Base-by-base conservation (phyloP, 176 grass and related monocot species). In the Avena insularis region DNA sequence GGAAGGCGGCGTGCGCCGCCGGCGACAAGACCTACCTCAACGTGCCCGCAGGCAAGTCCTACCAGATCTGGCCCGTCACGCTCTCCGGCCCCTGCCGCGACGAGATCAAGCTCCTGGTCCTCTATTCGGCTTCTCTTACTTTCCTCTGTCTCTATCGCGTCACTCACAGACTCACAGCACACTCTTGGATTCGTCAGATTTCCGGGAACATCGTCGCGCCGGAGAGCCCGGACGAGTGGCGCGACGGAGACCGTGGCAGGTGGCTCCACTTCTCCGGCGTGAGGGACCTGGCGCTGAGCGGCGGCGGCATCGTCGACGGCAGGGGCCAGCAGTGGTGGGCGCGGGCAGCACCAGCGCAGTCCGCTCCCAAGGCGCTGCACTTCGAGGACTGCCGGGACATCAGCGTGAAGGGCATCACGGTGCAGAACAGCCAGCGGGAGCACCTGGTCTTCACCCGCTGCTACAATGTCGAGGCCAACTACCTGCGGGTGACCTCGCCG, bases 371-470 rank as follows among this genome's bases (percentile, higher is more conserved):
- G 88, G 86, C 90, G 54, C 63, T 98, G 57, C 87, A 90, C 59
- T 98, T 98, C 35, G 89, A 95, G 83, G 71, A 89, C 3, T 90
- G 90, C 82, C 46, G 89, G 8, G 85, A 81, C 47, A 33, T 98
- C 17, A 57, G 47, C 2, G 55, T 98, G 59, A 43, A 19, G 43
- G 88, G 91, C 58, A 68, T 98, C 80, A 90, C 73, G 5, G 15
- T 98, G 78, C 83, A 86, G 78, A 92, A 95, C 75, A 85, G 90
- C 55, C 96, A 88, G 77, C 79, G 83, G 47, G 65, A 80, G 78
- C 96, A 98, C 83, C 78, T 98, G 33, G 88, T 88, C 16, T 92
- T 98, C 87, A 87, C 92, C 20, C 71, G 71, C 46, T 86, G 96
- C 81, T 89, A 81, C 31, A 9, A 84, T 70, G 84, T 98, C 67